Evolutionary conservation across 2,329 filamentous ascomycete species (phyloP).

Genomic region (Trichoderma sp.): DNA sequence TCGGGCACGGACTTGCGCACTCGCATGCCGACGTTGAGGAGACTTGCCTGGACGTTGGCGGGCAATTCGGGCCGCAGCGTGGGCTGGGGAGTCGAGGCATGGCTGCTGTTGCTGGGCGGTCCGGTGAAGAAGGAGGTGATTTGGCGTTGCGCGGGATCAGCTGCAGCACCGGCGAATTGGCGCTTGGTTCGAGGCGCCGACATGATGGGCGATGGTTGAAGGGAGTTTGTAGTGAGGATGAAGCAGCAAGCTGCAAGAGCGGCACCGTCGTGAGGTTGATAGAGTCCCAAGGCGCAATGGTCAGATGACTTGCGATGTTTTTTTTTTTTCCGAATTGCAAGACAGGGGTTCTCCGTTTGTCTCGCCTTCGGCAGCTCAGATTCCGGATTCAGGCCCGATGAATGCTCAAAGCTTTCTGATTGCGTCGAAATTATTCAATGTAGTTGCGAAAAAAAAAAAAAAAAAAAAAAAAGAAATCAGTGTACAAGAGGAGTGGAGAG

Average conservation of each 20-base stretch:
- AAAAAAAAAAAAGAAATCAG: background rate
- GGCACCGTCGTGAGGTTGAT: background rate
- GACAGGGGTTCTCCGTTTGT: background rate
- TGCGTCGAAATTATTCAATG: background rate
- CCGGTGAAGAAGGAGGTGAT: slow-evolving; percentile 62
- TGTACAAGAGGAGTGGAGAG: slow-evolving; percentile 16
- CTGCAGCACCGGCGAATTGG: slow-evolving; percentile 57
- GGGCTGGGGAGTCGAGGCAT: slow-evolving; percentile 27
- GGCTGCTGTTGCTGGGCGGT: slow-evolving; percentile 40
- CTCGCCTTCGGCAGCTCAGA: background rate
- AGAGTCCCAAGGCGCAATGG: background rate
- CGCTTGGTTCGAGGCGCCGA: slow-evolving; percentile 56
- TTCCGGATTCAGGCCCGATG: slow-evolving; percentile 1
- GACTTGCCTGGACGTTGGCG: slow-evolving; percentile 67
- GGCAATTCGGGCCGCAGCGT: slow-evolving; percentile 53
- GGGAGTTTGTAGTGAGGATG: background rate
- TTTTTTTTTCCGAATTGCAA: background rate
- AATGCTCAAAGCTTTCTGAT: background rate
- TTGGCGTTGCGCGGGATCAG: slow-evolving; percentile 57
- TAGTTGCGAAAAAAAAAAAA: background rate
- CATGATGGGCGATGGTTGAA: slow-evolving; percentile 37
- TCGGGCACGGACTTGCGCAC: slow-evolving; percentile 90
- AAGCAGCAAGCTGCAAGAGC: background rate
- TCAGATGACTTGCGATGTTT: background rate
- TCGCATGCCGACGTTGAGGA: slow-evolving; percentile 92